Conservation (phyloP, 306 rosid genomes). For the Vigna reflexopilosa region DNA sequence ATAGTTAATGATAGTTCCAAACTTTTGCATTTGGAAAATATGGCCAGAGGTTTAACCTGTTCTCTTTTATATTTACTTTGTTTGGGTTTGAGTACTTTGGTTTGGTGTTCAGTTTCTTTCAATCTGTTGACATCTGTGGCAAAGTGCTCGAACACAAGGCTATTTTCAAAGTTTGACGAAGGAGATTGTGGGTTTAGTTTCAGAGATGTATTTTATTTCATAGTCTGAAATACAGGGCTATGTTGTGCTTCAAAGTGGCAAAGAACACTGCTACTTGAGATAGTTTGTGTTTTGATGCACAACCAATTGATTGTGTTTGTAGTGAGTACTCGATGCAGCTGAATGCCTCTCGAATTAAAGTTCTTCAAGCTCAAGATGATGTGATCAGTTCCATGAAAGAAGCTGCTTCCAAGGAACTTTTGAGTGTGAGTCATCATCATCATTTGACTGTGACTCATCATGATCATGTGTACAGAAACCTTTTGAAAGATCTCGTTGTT, state of each 20-base stretch:
- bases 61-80: not conserved
- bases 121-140: not conserved
- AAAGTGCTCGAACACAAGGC: too few species aligned
- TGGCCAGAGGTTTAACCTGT: not conserved
- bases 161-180: slow-evolving; percentile 17
- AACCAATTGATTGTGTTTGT: slow-evolving; percentile 43
- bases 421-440: slow-evolving; percentile 69
- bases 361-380: slow-evolving; percentile 98
- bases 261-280: not conserved
- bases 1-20: not conserved
- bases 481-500: slow-evolving; percentile 80
- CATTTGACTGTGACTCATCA: slow-evolving; percentile 61
- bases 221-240: not conserved
- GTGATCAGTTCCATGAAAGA: slow-evolving; percentile 89
- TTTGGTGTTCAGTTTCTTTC: not conserved
- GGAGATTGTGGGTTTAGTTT: slow-evolving; percentile 1
- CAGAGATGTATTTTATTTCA: not conserved
- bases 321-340: slow-evolving; percentile 99
- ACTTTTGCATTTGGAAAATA: not conserved
- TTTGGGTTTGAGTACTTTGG: slow-evolving; percentile 10
- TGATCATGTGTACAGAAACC: slow-evolving; percentile 63
- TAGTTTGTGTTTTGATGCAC: not conserved
- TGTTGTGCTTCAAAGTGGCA: not conserved
- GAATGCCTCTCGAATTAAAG: slow-evolving; percentile 87
- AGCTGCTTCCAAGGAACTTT: slow-evolving; percentile 77